Conservation (phyloP, 225 moss, liverwort and hornwort species). For the Ulota crispa region DNA sequence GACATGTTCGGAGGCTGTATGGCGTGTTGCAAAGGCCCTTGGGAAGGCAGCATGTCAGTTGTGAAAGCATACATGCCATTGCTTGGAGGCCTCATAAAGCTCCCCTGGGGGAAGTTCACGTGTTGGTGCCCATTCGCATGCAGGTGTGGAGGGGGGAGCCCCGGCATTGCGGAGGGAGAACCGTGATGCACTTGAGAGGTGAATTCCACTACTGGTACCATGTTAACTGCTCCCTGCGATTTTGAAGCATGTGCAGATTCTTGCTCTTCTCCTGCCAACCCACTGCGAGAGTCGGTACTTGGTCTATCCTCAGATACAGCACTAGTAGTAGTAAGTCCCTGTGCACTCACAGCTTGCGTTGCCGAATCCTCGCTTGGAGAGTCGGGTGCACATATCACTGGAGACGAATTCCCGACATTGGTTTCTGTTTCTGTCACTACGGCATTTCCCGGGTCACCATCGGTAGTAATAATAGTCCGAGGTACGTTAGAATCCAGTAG, state of each 20-base stretch:
- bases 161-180: slow-evolving; percentile 24
- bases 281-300: slow-evolving; percentile 14
- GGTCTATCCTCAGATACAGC: slow-evolving; percentile 18
- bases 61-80: slow-evolving; percentile 49
- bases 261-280: slow-evolving; percentile 27
- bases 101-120: slow-evolving; percentile 32
- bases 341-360: slow-evolving; percentile 20
- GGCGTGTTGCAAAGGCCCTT: slow-evolving; percentile 39
- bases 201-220: slow-evolving; percentile 32
- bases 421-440: slow-evolving; percentile 20
- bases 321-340: neutral
- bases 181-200: slow-evolving; percentile 31
- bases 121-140: slow-evolving; percentile 49
- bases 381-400: slow-evolving; percentile 29
- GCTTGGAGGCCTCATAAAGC: slow-evolving; percentile 35
- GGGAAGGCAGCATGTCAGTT: slow-evolving; percentile 38
- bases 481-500: slow-evolving; percentile 22
- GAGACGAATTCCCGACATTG: slow-evolving; percentile 25
- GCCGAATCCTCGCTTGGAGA: slow-evolving; percentile 17
- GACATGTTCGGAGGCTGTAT: slow-evolving; percentile 30
- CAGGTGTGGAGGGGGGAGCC: slow-evolving; percentile 42
- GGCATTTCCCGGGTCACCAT: slow-evolving; percentile 32
- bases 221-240: slow-evolving; percentile 26
- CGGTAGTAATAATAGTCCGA: slow-evolving; percentile 10
- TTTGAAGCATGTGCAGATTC: slow-evolving; percentile 21